phyloP scores from a whole-genome alignment of 306 rosid species.

The Rosa multiflora region DNA sequence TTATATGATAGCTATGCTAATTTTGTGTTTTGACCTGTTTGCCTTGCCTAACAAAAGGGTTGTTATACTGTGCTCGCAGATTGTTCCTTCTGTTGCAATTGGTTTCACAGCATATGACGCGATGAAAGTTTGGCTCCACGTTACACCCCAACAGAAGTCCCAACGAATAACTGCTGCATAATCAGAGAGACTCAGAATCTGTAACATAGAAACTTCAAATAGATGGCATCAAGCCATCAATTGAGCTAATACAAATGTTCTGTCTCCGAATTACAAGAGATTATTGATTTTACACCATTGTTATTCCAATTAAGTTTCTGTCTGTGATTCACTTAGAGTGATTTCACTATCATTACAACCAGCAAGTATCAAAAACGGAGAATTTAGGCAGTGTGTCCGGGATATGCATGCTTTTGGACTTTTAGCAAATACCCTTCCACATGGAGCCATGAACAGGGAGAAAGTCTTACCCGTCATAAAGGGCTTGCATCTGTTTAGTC shows the following conservation, averaged over 20 bases:
- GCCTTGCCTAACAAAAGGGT: not conserved
- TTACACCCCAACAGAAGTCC: conserved; percentile 70
- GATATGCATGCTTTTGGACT: not conserved
- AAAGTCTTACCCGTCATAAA: not conserved
- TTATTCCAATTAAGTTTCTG: not conserved
- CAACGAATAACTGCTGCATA: conserved; percentile 44
- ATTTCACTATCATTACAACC: not conserved
- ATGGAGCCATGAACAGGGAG: not conserved
- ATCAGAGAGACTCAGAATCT: not conserved
- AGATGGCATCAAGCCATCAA: not conserved
- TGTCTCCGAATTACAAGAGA: not conserved
- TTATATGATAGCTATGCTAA: not conserved
- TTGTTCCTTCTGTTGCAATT: conserved; percentile 93
- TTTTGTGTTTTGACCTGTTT: not conserved
- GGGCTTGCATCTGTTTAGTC: not conserved
- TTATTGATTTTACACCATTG: not conserved
- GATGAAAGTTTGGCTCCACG: conserved; percentile 75
- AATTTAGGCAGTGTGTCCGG: not conserved
- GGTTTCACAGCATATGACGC: conserved; percentile 82
- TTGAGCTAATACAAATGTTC: not conserved
- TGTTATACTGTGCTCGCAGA: conserved; percentile 37
- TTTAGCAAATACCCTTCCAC: not conserved
- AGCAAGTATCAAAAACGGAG: not conserved
- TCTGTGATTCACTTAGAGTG: not conserved
- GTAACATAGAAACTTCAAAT: not conserved